These are phyloP conservation scores for Cavenderia fasciculata DNA, from an alignment of 78 protist species.

Conservation along the genomic window DNA sequence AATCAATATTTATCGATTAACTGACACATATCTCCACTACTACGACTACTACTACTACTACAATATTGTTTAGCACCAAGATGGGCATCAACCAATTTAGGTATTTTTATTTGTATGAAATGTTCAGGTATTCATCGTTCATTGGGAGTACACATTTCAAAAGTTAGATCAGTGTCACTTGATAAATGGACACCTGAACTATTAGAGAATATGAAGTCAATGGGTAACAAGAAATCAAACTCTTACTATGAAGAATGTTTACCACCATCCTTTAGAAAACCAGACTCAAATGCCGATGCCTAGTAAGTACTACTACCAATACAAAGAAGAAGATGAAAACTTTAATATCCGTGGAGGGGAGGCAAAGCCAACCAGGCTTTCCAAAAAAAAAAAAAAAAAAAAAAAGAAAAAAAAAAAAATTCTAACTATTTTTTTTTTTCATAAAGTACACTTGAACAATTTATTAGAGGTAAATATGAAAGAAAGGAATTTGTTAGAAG, in stretches of 20 bases:
- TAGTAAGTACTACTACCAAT: slow-evolving; percentile 12
- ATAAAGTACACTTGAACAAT: slow-evolving; percentile 60
- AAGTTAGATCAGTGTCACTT: slow-evolving; percentile 80
- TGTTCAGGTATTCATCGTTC: slow-evolving; percentile 90
- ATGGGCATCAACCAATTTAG: slow-evolving; percentile 87
- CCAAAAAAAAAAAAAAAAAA: too few relatives aligned
- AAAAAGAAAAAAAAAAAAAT: too few relatives aligned
- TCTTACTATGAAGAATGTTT: slow-evolving; percentile 52
- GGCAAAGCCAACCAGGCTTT: too few relatives aligned
- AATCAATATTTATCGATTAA: too few relatives aligned
- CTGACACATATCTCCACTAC: too few relatives aligned
- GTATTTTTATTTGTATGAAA: slow-evolving; percentile 84
- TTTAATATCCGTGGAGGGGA: neutral
- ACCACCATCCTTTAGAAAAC: slow-evolving; percentile 50
- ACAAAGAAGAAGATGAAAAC: neutral
- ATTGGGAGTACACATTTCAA: slow-evolving; percentile 88
- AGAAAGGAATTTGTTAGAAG: slow-evolving; percentile 58
- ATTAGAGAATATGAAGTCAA: slow-evolving; percentile 74
- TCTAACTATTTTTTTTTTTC: neutral
- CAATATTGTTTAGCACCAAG: slow-evolving; percentile 67
- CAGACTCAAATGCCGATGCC: slow-evolving; percentile 54
- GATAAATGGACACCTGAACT: slow-evolving; percentile 79
- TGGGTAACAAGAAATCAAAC: slow-evolving; percentile 81
- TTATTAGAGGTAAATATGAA: slow-evolving; percentile 74
- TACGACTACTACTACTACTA: too few relatives aligned